Evolutionary conservation across 179 eudicot species (phyloP).

Genomic region (Gypsophila paniculata): DNA sequence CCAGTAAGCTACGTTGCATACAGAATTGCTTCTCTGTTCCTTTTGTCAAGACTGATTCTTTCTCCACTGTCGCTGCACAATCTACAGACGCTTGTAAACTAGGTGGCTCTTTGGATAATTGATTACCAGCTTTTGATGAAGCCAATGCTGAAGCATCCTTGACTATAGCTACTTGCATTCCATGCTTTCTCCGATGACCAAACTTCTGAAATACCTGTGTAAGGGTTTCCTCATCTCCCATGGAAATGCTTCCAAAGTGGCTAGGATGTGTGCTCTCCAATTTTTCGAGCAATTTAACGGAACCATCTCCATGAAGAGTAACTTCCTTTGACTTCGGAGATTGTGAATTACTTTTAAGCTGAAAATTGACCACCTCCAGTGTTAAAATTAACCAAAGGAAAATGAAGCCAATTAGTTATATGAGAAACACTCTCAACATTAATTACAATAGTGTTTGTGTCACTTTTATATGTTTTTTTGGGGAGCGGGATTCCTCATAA

Average conservation of each 20-base stretch:
- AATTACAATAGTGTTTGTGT: not conserved
- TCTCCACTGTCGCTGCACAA: not conserved
- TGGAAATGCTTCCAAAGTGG: slow-evolving; percentile 5
- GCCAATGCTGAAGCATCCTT: not conserved
- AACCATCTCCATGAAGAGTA: slow-evolving; percentile 9
- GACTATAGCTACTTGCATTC: not conserved
- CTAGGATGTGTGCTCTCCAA: slow-evolving; percentile 16
- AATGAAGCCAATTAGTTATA: not conserved
- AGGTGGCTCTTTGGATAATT: not conserved
- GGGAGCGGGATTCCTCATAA: not conserved
- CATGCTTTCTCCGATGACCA: slow-evolving; percentile 20
- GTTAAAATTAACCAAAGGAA: not conserved
- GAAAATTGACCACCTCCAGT: not conserved
- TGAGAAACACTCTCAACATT: not conserved
- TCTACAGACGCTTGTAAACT: slow-evolving; percentile 4
- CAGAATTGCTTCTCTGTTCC: not conserved
- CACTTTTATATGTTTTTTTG: not conserved
- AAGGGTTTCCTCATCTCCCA: slow-evolving; percentile 25
- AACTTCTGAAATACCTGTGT: slow-evolving; percentile 11
- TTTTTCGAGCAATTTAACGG: slow-evolving; percentile 8
- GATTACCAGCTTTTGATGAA: not conserved
- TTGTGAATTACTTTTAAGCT: slow-evolving; percentile 7
- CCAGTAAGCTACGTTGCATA: not conserved
- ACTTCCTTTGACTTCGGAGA: slow-evolving; percentile 17
- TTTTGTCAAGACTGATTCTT: not conserved